Base-by-base conservation (phyloP, 2,329 filamentous ascomycete species). In the Neofusicoccum sp. region DNA sequence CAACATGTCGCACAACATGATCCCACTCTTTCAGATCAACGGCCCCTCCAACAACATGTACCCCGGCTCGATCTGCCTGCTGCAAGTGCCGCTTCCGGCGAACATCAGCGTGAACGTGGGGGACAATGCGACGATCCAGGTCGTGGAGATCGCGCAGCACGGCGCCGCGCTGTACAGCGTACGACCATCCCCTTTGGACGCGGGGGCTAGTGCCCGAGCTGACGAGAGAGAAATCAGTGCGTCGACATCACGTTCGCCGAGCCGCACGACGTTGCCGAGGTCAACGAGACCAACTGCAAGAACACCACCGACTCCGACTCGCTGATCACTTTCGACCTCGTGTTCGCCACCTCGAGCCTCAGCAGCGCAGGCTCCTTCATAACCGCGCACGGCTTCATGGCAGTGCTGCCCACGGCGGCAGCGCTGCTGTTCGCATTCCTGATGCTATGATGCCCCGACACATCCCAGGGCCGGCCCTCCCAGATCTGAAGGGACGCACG, bases 171-270 rank as follows among this genome's bases (percentile, higher is more conserved):
- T 97, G 40, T 96, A 88, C 71, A 92, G 89, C 63, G 90, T 93
- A 80, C 78, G 49, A 24, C 16, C 51, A 45, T 53, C 20, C 47
- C 24, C 28, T 26, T 58, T 12, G 31, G 12, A 30, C 6, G 28
- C 34, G 31, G 12, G 12, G 28, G 16, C 31, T 12, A n/a, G 3
- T 31, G 14, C 16, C 3, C 12, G n/a, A 4, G 16, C 56, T 58
- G 43, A 58, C 43, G 12, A 30, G 34, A 20, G 20, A 26, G n/a
- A n/a, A 14, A 12, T 48, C n/a, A 96, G 91, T 98, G 95, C 72
- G 93, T 96, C 67, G 93, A 98, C 71, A 96, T 98, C 69, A 93
- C 89, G 48, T 96, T 98, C 68, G 90, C 88, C 49, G 89, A 92
- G 1, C 89, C 90, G 26, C 79, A 86, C 68, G 89, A 96, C 71